phyloP scores from a whole-genome alignment of 2,329 filamentous ascomycete genomes.

The Rhexocercosporidium sp. region DNA sequence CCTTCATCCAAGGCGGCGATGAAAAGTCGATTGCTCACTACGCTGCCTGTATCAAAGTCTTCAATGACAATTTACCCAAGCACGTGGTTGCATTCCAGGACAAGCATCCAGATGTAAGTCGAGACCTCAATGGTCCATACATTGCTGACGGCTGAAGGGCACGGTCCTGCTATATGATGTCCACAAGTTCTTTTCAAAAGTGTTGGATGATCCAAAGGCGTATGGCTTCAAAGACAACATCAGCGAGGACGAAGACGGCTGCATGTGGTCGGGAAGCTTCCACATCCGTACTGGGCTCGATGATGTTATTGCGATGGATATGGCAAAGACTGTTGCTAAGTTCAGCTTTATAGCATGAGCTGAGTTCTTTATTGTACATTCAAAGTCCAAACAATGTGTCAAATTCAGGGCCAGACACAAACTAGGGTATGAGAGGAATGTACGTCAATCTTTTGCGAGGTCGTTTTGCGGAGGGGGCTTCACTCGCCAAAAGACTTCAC shows the following conservation, averaged over 20 bases:
- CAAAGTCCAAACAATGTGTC: no score
- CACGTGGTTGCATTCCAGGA: slow-evolving; percentile 7
- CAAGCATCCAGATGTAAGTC: slow-evolving; percentile 17
- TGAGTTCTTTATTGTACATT: no score
- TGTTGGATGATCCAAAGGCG: slow-evolving; percentile 16
- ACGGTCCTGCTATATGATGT: slow-evolving; percentile 16
- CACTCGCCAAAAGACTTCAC: no score
- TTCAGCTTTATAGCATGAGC: background rate
- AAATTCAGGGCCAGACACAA: no score
- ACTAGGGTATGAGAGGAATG: no score
- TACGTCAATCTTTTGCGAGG: no score
- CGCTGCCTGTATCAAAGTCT: slow-evolving; percentile 5
- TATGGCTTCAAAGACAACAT: slow-evolving; percentile 17
- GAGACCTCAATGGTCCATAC: background rate
- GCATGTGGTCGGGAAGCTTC: slow-evolving; percentile 16
- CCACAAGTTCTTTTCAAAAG: slow-evolving; percentile 14
- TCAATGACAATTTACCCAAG: slow-evolving; percentile 15
- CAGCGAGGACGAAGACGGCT: background rate
- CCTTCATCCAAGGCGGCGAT: slow-evolving; percentile 9
- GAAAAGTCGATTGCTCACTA: slow-evolving; percentile 8
- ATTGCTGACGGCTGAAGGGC: background rate
- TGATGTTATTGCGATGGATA: slow-evolving; percentile 18
- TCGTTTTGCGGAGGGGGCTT: no score
- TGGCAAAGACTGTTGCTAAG: slow-evolving; percentile 10
- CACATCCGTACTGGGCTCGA: slow-evolving; percentile 15